These are phyloP conservation scores for Gigaspora rosea DNA, from an alignment of 192 early-diverging fungal species.

Conservation along the genomic window DNA sequence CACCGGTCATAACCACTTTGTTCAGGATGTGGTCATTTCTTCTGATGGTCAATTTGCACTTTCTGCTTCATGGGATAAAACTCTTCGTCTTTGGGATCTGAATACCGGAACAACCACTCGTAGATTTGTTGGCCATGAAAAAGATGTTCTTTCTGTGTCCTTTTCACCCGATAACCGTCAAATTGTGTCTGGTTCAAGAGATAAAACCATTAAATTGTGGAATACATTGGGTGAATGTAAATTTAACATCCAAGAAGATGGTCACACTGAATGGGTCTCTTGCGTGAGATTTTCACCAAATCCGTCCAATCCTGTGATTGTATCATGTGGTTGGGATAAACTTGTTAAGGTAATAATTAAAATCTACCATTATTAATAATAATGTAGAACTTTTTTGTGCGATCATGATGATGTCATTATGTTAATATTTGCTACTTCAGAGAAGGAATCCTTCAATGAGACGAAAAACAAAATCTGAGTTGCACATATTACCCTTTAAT, in stretches of 20 bases:
- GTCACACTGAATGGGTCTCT: constrained; percentile 98
- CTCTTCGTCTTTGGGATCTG: constrained; percentile 99
- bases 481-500: constrained; percentile 34
- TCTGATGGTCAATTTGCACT: constrained; percentile 98
- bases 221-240: constrained; percentile 99
- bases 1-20: constrained; percentile 99
- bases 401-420: constrained; percentile 40
- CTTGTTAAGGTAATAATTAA: constrained; percentile 88
- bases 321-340: constrained; percentile 99
- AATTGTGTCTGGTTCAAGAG: constrained; percentile 97
- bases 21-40: constrained; percentile 97
- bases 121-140: constrained; percentile 95
- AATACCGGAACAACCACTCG: constrained; percentile 94
- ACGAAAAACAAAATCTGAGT: constrained; percentile 53
- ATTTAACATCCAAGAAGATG: constrained; percentile 95
- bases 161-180: constrained; percentile 99
- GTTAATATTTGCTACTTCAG: constrained; percentile 77
- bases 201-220: constrained; percentile 99
- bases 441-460: constrained; percentile 62
- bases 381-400: constrained; percentile 19
- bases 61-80: constrained; percentile 99
- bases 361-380: neutral
- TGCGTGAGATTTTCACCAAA: constrained; percentile 99
- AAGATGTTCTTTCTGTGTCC: constrained; percentile 97
- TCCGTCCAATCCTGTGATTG: constrained; percentile 96